Percentiles rank a stretch among this genome's conserved stretches.
Conservation (phyloP, 768 basidiomycete genomes). For the Xanthoconium purpureum region DNA sequence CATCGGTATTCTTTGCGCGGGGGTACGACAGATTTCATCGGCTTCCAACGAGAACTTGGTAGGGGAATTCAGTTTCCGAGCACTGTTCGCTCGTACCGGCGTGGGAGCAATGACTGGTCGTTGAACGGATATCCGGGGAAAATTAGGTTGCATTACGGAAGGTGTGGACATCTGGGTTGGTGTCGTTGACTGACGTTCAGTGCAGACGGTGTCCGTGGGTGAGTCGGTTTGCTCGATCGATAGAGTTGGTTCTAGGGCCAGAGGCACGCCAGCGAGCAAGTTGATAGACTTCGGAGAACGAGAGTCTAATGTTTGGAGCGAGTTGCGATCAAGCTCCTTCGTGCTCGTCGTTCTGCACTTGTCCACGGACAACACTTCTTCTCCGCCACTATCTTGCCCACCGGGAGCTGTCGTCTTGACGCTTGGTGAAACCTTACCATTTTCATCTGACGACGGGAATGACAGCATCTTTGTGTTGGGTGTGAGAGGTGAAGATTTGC, state of each 20-base stretch:
- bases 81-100: slow-evolving; percentile 20
- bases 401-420: not conserved
- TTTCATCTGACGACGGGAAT: slow-evolving; percentile 18
- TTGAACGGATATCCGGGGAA: slow-evolving; percentile 20
- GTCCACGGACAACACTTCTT: not conserved
- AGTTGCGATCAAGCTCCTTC: slow-evolving; percentile 8
- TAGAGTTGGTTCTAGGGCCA: slow-evolving; percentile 20
- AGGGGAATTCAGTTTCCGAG: slow-evolving; percentile 25
- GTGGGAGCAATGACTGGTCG: slow-evolving; percentile 31
- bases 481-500: slow-evolving; percentile 17
- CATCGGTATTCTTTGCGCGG: slow-evolving; percentile 63
- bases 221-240: slow-evolving; percentile 12
- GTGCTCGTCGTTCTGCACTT: slow-evolving; percentile 33
- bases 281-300: slow-evolving; percentile 57
- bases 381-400: not conserved
- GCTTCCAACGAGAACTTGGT: slow-evolving; percentile 33
- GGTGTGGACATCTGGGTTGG: slow-evolving; percentile 15
- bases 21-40: slow-evolving; percentile 48
- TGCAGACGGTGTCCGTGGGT: slow-evolving; percentile 1
- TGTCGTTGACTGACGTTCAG: slow-evolving; percentile 23
- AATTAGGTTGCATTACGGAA: slow-evolving; percentile 13
- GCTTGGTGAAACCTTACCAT: slow-evolving; percentile 17
- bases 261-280: slow-evolving; percentile 39
- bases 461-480: slow-evolving; percentile 16
- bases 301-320: slow-evolving; percentile 47